Base-by-base conservation (phyloP, 2,329 filamentous ascomycete genomes). In the Penicillium frequentans region DNA sequence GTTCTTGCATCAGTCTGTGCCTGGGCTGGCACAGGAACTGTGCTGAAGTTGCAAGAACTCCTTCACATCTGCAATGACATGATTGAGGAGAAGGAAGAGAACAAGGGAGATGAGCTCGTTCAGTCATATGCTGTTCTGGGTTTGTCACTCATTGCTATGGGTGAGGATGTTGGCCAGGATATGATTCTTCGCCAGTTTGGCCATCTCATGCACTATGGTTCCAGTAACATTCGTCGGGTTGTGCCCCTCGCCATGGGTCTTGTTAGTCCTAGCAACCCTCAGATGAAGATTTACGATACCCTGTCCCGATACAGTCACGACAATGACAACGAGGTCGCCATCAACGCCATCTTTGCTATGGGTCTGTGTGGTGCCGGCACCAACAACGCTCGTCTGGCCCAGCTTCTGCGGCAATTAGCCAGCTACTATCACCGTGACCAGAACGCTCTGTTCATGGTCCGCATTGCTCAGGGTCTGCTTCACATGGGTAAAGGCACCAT, bases 241-340 rank as follows among this genome's bases (percentile, higher is more conserved):
- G 95, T 99, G 29, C 95, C 95, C 35, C 83, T 99, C 54, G 95
- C 95, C 26, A 96, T 99, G 91, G 96, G 93, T 69, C 84, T 99
- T 54, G 89, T 99, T 71, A 96, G 91, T 77, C 91, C 96, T 13
- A 97, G 92, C 79, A 99, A 99, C 79, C 95, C 95, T 11, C 96
- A 99, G 75, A 99, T 99, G 93, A 99, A 98, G 83, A 90, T 99
- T 48, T 99, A 99, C 80, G 95, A 99, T 75, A 99, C 95, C 0
- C 82, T 99, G 11, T 99, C 95, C 51, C 85, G 95, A 71, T 99
- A 99, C 83, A 96, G 90, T 63, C 95, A 99, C 84, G 95, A 99
- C 80, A 99, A 95, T 66, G 95, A 99, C 78, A 96, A 93, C 61
- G 95, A 99, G 70, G 95, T 99, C 47, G 95, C 95, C 39, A 90